Percentiles rank a stretch among this genome's conserved stretches.
Conservation (phyloP, 2,329 filamentous ascomycete species). For the Thelonectria discophora region DNA sequence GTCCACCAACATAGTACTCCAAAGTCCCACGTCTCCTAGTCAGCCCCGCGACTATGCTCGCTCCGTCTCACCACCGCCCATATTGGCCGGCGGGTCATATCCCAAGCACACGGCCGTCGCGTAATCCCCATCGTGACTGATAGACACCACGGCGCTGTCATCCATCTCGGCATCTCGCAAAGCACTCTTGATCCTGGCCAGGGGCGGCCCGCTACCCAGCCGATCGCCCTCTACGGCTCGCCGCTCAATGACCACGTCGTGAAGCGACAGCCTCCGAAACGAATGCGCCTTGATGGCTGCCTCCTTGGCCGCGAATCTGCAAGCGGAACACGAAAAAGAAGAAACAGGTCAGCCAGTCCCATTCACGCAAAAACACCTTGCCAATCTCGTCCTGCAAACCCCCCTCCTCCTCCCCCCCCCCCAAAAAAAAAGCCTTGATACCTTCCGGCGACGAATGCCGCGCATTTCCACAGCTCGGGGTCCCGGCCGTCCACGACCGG, state of each 20-base stretch:
- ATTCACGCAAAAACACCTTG: too few relatives aligned
- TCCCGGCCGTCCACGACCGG: constrained; percentile 10
- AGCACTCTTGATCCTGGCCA: constrained; percentile 53
- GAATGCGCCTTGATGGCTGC: constrained; percentile 77
- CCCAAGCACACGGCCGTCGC: constrained; percentile 75
- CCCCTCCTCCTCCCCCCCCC: too few relatives aligned
- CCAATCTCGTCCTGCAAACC: background rate
- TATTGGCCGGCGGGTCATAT: constrained; percentile 30
- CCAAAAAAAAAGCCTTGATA: constrained; percentile 26
- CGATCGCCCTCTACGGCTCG: constrained; percentile 36
- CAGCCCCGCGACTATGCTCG: background rate
- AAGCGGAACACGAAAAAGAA: background rate
- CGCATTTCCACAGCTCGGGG: constrained; percentile 47
- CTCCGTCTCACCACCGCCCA: background rate
- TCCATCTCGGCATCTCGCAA: constrained; percentile 42
- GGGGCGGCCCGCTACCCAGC: constrained; percentile 53
- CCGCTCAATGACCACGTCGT: constrained; percentile 63
- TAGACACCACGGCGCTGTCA: constrained; percentile 75
- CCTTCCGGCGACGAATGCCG: constrained; percentile 50
- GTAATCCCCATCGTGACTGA: constrained; percentile 88
- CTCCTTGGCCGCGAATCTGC: constrained; percentile 77
- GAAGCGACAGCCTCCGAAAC: constrained; percentile 66
- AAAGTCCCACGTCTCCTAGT: too few relatives aligned
- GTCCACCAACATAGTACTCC: too few relatives aligned
- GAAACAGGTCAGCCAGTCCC: background rate